A percentile compares a stretch with the other conserved stretches of the same genome.
Evolutionary conservation across 2,329 filamentous ascomycete genomes (phyloP).

Genomic region (Phaeophleospora eucalypticola): DNA sequence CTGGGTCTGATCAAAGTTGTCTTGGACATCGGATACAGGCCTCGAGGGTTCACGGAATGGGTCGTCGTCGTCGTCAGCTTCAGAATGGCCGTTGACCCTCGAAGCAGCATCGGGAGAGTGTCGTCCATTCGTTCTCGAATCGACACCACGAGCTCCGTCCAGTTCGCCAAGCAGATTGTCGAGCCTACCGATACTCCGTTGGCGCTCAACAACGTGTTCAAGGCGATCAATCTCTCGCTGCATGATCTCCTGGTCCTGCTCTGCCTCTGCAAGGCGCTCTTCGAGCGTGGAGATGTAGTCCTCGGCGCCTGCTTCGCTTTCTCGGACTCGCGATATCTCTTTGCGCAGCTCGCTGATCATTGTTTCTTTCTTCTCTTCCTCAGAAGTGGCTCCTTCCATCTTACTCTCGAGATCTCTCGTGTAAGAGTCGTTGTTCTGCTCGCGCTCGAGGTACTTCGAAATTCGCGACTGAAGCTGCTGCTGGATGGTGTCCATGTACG

Average conservation of each 20-base stretch:
- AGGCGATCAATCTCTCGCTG: conserved; percentile 91
- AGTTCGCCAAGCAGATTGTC: conserved; percentile 89
- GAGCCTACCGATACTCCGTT: conserved; percentile 89
- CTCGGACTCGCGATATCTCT: conserved; percentile 79
- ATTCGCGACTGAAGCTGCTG: conserved; percentile 81
- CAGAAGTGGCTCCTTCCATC: conserved; percentile 82
- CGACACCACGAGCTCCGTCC: conserved; percentile 45
- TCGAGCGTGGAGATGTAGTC: conserved; percentile 97
- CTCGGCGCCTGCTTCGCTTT: conserved; percentile 85
- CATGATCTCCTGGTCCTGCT: conserved; percentile 95
- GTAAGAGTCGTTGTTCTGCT: conserved; percentile 87
- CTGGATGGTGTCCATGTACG: conserved; percentile 89
- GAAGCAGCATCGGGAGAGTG: conserved; percentile 7
- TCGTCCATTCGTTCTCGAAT: conserved; percentile 17
- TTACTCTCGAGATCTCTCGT: conserved; percentile 87
- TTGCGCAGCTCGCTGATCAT: conserved; percentile 85
- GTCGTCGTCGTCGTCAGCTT: conserved; percentile 25
- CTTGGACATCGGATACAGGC: conserved; percentile 6
- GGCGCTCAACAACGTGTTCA: conserved; percentile 91
- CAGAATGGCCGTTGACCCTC: conserved; percentile 21
- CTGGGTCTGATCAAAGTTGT: conserved; percentile 20
- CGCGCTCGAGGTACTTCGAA: conserved; percentile 89
- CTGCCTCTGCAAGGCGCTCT: conserved; percentile 88
- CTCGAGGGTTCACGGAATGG: conserved; percentile 20
- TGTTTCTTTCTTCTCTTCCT: conserved; percentile 86